Conservation (phyloP, 305 asterid species). For the Solanum hybrid region DNA sequence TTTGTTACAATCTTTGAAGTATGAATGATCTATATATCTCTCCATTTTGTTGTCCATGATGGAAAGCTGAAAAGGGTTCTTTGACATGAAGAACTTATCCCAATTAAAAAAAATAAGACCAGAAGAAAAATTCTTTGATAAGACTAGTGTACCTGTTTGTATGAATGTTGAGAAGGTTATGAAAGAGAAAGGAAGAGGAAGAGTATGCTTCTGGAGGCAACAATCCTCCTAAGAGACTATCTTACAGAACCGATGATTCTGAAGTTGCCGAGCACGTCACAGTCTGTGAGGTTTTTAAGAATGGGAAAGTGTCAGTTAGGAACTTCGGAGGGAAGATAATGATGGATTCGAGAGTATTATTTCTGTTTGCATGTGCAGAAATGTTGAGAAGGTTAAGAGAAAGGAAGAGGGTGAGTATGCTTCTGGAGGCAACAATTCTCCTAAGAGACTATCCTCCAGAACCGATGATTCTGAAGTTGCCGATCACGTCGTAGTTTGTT, state of each 20-base stretch:
- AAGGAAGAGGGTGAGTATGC: constrained; percentile 39
- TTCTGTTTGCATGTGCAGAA: background rate
- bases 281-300: constrained; percentile 75
- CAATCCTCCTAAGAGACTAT: constrained; percentile 27
- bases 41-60: background rate
- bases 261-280: constrained; percentile 28
- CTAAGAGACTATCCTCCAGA: constrained; percentile 14
- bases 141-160: background rate
- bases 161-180: constrained; percentile 60
- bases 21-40: background rate
- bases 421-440: constrained; percentile 47
- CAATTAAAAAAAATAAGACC: background rate
- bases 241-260: constrained; percentile 35
- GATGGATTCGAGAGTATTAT: constrained; percentile 63
- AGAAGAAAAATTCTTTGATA: background rate
- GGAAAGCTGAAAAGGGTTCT: background rate
- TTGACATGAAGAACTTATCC: background rate
- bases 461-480: constrained; percentile 40
- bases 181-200: constrained; percentile 45
- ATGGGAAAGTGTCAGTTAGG: constrained; percentile 76
- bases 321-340: constrained; percentile 63
- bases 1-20: background rate
- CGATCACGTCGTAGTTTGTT: constrained; percentile 35
- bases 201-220: constrained; percentile 46
- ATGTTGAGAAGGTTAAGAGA: constrained; percentile 64